These are phyloP conservation scores for Termitomyces sp. DNA, from an alignment of 768 basidiomycete species.

Conservation along the genomic window DNA sequence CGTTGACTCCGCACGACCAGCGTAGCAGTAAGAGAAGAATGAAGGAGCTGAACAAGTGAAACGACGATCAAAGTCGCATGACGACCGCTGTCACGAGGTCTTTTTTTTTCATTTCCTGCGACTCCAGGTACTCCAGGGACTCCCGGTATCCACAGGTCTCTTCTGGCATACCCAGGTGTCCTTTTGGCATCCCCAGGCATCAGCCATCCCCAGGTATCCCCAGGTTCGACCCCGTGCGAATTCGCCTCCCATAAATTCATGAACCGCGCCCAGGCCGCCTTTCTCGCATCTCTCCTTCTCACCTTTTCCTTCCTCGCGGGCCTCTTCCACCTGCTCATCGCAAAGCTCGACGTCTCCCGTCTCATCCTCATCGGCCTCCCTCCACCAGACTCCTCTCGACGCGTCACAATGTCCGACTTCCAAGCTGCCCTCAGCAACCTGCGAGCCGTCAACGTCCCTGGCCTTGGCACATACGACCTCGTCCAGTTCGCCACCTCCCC, in stretches of 20 bases:
- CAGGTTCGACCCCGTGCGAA: constrained; percentile 11
- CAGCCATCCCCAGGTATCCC: background rate
- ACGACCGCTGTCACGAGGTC: background rate
- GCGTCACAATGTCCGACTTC: constrained; percentile 16
- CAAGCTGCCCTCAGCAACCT: constrained; percentile 22
- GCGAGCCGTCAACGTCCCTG: constrained; percentile 33
- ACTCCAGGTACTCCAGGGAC: no score
- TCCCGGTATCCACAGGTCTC: no score
- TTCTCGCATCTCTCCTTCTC: constrained; percentile 49
- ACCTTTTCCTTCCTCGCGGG: constrained; percentile 47
- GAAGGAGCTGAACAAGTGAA: constrained; percentile 22
- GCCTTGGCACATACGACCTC: constrained; percentile 34
- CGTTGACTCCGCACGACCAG: constrained; percentile 22
- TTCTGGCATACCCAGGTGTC: no score
- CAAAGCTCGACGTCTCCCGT: constrained; percentile 47
- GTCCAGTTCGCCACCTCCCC: constrained; percentile 39
- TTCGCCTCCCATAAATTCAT: constrained; percentile 27
- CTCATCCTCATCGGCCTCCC: constrained; percentile 63
- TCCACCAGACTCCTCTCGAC: constrained; percentile 19
- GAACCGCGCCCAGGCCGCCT: constrained; percentile 56
- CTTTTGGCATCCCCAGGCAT: no score
- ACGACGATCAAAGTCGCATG: constrained; percentile 10
- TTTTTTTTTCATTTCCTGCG: no score
- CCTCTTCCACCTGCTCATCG: constrained; percentile 37
- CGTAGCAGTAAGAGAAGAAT: constrained; percentile 18